Base-by-base conservation (phyloP, 2,329 filamentous ascomycete genomes). In the Xylaria polymorpha region DNA sequence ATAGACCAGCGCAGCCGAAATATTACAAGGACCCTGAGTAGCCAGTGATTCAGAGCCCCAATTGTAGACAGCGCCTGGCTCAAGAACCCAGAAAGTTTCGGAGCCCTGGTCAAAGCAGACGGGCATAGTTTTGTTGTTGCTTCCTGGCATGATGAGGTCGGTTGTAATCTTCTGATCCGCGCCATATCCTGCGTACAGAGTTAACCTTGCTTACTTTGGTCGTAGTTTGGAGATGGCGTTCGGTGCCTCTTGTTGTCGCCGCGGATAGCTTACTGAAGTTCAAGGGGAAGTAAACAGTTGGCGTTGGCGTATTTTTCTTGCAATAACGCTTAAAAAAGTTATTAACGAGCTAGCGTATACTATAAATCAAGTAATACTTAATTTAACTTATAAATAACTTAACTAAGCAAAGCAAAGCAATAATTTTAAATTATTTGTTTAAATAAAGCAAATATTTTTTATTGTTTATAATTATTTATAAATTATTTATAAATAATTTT, bases 21-120 rank as follows among this genome's bases (percentile, higher is more conserved):
- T 61, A n/a, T 72, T 73, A 7, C 69, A 71, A 4, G 60, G 60
- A 15, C 64, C 68, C 4, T 5, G 32, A 8, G 37, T 61, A 62
- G 35, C 60, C 56, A 15, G n/a, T 22, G 1, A 50, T n/a, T 67
- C 65, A 41, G 20, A 35, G 12, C 67, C 67, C 67, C 67, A 69
- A 44, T 70, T 70, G 25, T 55, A 55, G 9, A 63, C 41, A 9
- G 64, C 60, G 35, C 55, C 64, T 3, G 70, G 72, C 6, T 67
- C 72, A 39, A 75, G 71, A 8, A 77, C 48, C 61, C 70, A 76
- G 57, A 73, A 76, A 68, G 71, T 71, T 51, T 75, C 71, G 56
- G 68, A 72, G 15, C 75, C 74, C 37, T 73, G 70, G 50, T 76
- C 75, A 61, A 73, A 75, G 20, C 71, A 68, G 8, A 75, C 72